Percentiles rank a stretch among this genome's conserved stretches.
These are phyloP conservation scores for Aegle marmelos DNA, from an alignment of 345 rosid genomes.

Conservation along the genomic window DNA sequence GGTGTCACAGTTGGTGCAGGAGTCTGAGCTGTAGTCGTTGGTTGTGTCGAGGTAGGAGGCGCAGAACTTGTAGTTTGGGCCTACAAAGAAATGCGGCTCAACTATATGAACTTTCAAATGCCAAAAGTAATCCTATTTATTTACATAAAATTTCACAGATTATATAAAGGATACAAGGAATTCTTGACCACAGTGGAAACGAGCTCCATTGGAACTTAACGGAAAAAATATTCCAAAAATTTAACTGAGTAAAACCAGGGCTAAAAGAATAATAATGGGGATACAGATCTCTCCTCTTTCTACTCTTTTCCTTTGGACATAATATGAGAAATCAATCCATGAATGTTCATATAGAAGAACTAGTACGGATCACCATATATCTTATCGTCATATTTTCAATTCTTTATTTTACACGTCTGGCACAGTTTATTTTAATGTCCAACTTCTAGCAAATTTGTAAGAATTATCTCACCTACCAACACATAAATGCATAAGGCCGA, in stretches of 20 bases:
- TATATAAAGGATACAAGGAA: background rate
- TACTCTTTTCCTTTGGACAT: background rate
- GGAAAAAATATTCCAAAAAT: background rate
- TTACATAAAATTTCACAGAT: background rate
- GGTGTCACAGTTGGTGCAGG: slow-evolving; percentile 33
- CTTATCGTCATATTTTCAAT: background rate
- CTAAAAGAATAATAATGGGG: background rate
- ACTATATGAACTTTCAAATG: slow-evolving; percentile 6
- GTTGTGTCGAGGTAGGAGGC: slow-evolving; percentile 33
- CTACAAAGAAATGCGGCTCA: slow-evolving; percentile 29
- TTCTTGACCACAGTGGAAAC: background rate
- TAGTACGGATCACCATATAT: background rate
- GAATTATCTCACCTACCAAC: background rate
- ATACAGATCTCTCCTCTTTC: background rate
- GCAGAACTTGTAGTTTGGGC: slow-evolving; percentile 43
- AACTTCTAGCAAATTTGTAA: background rate
- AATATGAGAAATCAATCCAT: background rate
- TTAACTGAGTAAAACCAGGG: background rate
- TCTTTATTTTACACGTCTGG: background rate
- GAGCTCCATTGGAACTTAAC: background rate
- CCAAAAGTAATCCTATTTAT: background rate
- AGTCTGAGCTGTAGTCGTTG: slow-evolving; percentile 41
- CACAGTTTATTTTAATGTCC: background rate
- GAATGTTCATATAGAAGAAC: background rate
- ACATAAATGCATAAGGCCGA: background rate